phyloP scores from a whole-genome alignment of 352 stramenopile species.

The Globisporangium paddicum region DNA sequence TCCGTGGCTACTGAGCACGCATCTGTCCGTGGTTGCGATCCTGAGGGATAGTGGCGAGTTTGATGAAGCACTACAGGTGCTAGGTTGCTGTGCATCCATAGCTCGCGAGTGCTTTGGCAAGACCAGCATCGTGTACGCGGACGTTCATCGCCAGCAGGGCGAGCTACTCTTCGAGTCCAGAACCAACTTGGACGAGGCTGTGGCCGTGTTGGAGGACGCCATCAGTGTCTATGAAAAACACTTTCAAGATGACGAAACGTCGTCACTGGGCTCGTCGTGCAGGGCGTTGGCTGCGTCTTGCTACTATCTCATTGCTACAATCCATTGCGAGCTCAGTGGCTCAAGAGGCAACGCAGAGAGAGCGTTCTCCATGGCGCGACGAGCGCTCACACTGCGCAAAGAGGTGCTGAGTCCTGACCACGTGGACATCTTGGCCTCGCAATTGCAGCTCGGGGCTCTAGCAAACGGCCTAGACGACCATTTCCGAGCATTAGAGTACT shows the following conservation, averaged over 20 bases:
- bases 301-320: conserved; percentile 31
- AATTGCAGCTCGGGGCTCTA: conserved; percentile 40
- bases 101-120: conserved; percentile 42
- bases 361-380: conserved; percentile 39
- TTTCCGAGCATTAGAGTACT: conserved; percentile 56
- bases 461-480: conserved; percentile 35
- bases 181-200: conserved; percentile 21
- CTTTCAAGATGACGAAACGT: conserved; percentile 17
- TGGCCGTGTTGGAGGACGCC: conserved; percentile 49
- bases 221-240: conserved; percentile 48
- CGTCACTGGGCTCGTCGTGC: conserved; percentile 5
- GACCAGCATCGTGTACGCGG: conserved; percentile 40
- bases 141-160: conserved; percentile 40
- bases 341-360: conserved; percentile 25
- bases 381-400: conserved; percentile 29
- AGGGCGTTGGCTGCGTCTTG: conserved; percentile 28
- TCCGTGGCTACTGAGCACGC: conserved; percentile 33
- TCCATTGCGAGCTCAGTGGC: conserved; percentile 9
- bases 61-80: conserved; percentile 19
- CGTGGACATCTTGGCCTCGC: conserved; percentile 31
- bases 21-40: conserved; percentile 52
- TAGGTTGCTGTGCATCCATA: conserved; percentile 22
- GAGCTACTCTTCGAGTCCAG: conserved; percentile 21
- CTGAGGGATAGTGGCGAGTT: conserved; percentile 15
- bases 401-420: conserved; percentile 23